A percentile compares a stretch with the other conserved stretches of the same genome.
Evolutionary conservation across 352 stramenopile genomes (phyloP).

Genomic region (Globisporangium camurandrum): DNA sequence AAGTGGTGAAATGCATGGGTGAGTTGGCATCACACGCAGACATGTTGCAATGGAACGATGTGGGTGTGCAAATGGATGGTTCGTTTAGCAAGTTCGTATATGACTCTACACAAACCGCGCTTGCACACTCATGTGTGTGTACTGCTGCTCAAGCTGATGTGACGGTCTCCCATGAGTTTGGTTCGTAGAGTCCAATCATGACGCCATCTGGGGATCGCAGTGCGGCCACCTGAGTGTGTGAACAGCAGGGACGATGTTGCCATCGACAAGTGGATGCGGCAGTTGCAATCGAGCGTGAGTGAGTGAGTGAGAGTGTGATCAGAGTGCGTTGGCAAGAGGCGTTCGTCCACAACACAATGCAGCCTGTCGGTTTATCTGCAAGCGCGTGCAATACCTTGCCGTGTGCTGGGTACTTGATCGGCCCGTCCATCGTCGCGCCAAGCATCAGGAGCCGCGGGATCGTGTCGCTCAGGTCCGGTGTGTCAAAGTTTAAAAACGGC

Average conservation of each 20-base stretch:
- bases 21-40: too few relatives aligned
- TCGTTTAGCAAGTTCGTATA: too few relatives aligned
- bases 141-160: slow-evolving; percentile 46
- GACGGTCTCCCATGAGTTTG: slow-evolving; percentile 82
- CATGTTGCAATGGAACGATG: too few relatives aligned
- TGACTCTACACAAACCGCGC: too few relatives aligned
- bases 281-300: too few relatives aligned
- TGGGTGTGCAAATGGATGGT: neutral
- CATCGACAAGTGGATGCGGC: too few relatives aligned
- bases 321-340: too few relatives aligned
- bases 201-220: slow-evolving; percentile 85
- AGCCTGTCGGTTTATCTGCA: too few relatives aligned
- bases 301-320: neutral
- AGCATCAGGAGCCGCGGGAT: slow-evolving; percentile 82
- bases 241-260: too few relatives aligned
- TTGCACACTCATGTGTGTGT: too few relatives aligned
- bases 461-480: slow-evolving; percentile 81
- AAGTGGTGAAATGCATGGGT: too few relatives aligned
- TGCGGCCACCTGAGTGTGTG: slow-evolving; percentile 51
- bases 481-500: slow-evolving; percentile 90
- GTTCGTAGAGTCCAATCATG: slow-evolving; percentile 90
- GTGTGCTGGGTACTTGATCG: slow-evolving; percentile 90
- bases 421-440: slow-evolving; percentile 85
- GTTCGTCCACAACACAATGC: too few relatives aligned
- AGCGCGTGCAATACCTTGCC: slow-evolving; percentile 83